Conservation (phyloP, 305 asterid genomes). For the Plantago rigida region DNA sequence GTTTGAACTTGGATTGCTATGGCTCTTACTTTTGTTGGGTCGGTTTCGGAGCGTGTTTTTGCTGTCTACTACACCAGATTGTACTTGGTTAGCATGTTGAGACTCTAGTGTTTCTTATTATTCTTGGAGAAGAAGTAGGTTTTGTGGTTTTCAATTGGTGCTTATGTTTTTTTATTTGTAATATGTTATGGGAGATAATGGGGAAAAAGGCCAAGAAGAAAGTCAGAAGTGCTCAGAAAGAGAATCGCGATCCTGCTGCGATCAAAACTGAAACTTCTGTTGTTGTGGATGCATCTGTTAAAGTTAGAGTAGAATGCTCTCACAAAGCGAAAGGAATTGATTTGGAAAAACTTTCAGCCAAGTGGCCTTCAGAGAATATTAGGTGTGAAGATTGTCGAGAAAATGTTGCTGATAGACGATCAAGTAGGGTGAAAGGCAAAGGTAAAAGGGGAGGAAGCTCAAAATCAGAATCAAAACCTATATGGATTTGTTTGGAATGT, state of each 20-base stretch:
- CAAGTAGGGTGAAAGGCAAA: conserved; percentile 34
- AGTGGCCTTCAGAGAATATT: conserved; percentile 35
- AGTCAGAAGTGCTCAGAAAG: conserved; percentile 49
- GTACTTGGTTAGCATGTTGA: too few relatives aligned
- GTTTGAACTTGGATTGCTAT: too few relatives aligned
- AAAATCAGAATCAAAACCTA: conserved; percentile 45
- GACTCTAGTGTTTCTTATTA: too few relatives aligned
- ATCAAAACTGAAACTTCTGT: background rate
- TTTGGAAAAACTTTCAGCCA: conserved; percentile 54
- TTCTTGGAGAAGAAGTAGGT: too few relatives aligned
- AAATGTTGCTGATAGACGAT: conserved; percentile 28
- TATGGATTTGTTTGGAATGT: conserved; percentile 85
- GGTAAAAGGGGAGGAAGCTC: conserved; percentile 39
- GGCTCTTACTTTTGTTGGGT: too few relatives aligned
- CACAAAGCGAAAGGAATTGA: conserved; percentile 57
- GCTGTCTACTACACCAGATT: too few relatives aligned
- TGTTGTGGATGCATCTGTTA: conserved; percentile 22
- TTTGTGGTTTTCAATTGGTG: too few relatives aligned
- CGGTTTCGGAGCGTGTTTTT: too few relatives aligned
- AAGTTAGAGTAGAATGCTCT: conserved; percentile 48
- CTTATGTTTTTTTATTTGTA: too few relatives aligned
- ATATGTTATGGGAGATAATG: conserved; percentile 47
- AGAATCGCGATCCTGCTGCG: conserved; percentile 38
- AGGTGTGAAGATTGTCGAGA: conserved; percentile 59
- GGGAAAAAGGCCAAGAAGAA: conserved; percentile 77